phyloP scores from a whole-genome alignment of 352 stramenopile genomes.

The Phytophthora cryptogea region DNA sequence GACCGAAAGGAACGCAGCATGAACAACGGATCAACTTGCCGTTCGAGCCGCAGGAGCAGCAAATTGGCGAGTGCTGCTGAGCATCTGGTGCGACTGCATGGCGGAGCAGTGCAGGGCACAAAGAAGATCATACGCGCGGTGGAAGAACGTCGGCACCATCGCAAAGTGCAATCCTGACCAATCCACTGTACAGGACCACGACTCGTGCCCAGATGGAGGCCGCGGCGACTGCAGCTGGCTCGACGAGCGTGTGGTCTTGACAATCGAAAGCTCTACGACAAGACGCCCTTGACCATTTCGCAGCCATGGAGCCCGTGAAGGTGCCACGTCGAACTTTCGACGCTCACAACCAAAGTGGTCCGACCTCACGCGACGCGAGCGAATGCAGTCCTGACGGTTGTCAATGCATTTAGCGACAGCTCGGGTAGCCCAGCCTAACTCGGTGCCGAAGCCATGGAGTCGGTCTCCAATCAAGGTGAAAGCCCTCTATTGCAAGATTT shows the following conservation, averaged over 20 bases:
- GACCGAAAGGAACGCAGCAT: conserved; percentile 28
- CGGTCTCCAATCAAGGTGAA: conserved; percentile 5
- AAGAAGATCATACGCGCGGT: conserved; percentile 16
- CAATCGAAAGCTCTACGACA: conserved; percentile 14
- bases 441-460: conserved; percentile 16
- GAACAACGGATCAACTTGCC: background rate
- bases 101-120: conserved; percentile 1
- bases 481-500: too few relatives aligned
- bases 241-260: conserved; percentile 5
- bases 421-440: background rate
- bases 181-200: conserved; percentile 19
- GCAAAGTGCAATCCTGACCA: conserved; percentile 24
- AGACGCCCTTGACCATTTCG: conserved; percentile 1
- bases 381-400: too few relatives aligned
- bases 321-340: background rate
- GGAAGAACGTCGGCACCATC: conserved; percentile 30
- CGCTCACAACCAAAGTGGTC: too few relatives aligned
- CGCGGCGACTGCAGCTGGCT: conserved; percentile 25
- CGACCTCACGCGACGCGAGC: background rate
- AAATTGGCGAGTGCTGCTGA: conserved; percentile 26
- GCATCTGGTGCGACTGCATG: conserved; percentile 9
- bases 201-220: conserved; percentile 29
- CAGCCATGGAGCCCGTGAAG: too few relatives aligned
- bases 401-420: too few relatives aligned
- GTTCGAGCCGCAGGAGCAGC: conserved; percentile 18